Percentiles rank a stretch among this genome's conserved stretches.
phyloP scores from a whole-genome alignment of 495 filamentous ascomycete species.

The Xylaria bambusicola region DNA sequence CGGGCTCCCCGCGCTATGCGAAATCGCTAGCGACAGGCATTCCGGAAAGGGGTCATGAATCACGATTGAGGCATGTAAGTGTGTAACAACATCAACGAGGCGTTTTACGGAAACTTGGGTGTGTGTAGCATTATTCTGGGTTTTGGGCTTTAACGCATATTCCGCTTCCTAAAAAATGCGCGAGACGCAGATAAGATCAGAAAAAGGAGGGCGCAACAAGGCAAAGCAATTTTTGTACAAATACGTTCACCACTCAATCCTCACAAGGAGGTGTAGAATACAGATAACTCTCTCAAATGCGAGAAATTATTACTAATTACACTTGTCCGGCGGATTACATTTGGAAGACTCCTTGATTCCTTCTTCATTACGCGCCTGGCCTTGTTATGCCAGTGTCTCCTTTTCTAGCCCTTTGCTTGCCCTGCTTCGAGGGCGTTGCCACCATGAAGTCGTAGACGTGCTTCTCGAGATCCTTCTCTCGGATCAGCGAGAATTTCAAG shows the following conservation, averaged over 20 bases:
- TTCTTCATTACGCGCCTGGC: not conserved
- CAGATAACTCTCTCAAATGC: not conserved
- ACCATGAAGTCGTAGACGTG: constrained; percentile 26
- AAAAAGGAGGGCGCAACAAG: constrained; percentile 5
- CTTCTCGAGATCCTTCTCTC: constrained; percentile 33
- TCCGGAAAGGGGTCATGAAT: constrained; percentile 5
- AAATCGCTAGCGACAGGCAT: not conserved
- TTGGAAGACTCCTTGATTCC: no score
- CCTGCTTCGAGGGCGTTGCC: constrained; percentile 1
- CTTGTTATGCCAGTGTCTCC: not conserved
- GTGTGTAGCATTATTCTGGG: constrained; percentile 3
- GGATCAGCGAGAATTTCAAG: constrained; percentile 39
- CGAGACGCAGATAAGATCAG: constrained; percentile 2
- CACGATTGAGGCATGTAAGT: not conserved
- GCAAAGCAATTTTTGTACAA: constrained; percentile 20
- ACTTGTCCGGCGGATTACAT: not conserved
- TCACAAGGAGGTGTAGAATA: constrained; percentile 17
- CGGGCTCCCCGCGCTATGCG: constrained; percentile 20
- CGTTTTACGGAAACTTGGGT: constrained; percentile 1
- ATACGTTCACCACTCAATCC: constrained; percentile 23
- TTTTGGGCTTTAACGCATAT: not conserved
- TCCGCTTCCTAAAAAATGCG: no score
- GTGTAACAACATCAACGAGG: constrained; percentile 5
- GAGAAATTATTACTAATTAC: not conserved
- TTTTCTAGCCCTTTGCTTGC: not conserved